Base-by-base conservation (phyloP, 805 yeast species). In the Candida lessepsii region DNA sequence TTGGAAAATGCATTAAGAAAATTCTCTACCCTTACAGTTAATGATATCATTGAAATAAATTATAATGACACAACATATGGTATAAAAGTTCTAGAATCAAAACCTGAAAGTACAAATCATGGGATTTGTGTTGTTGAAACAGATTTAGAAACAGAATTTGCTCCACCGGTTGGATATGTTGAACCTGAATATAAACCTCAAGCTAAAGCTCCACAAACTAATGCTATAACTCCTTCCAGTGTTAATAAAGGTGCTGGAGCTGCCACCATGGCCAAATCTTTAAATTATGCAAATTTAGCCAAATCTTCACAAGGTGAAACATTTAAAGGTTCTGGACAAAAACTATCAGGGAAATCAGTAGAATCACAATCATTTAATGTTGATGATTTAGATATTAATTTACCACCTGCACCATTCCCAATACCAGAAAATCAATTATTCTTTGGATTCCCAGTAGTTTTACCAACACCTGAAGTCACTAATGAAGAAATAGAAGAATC, bases 101-200 rank as follows among this genome's bases (percentile, higher is more conserved):
- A 86, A 53, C 98, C 98, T 0, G 86, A 83, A 38, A 71, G 79
- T 2, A 13, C 26, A 5, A 65, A 69, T 6, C 66, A 75, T 24
- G 86, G 96, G 44, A 83, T 91, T 10, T 91, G 97, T 70, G 96
- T 93, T 4, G 87, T 93, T 19, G 99, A 93, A 58, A 93, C 99
- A 0, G 99, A 93, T 66, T 71, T 93, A 46, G 96, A 87, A 44
- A 95, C 97, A 0, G 99, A 93, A 57, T 93, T 93, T 68, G 98
- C 97, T 1, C 96, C 99, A 2, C 99, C 99, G 0, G 96, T 91
- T 4, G 99, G 99, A 0, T 93, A 93, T 58, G 96, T 86, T 14
- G 98, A 91, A 57, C 96, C 96, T 1, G 89, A 86, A 42, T 58
- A 69, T 47, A 70, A 64, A 41, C 78, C 79, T 14, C 61, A 64